Conservation (phyloP, 768 basidiomycete species). For the Gloeophyllum trabeum region DNA sequence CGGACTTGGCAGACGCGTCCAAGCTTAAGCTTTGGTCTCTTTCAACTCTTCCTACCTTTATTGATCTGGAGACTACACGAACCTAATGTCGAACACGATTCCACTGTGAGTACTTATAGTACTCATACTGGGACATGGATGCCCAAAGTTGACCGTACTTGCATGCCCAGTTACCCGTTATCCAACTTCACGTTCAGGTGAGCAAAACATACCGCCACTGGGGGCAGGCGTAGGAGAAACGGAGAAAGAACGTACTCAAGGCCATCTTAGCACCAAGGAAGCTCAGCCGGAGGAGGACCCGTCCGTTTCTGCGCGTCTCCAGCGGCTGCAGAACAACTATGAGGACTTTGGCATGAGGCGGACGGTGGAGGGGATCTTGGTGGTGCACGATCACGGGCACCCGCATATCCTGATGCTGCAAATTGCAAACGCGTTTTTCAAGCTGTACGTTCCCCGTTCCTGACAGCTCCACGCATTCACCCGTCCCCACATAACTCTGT, state of each 20-base stretch:
- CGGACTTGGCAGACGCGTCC: too few relatives aligned
- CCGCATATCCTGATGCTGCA: conserved; percentile 98
- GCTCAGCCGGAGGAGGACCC: conserved; percentile 97
- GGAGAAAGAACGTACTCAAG: background rate
- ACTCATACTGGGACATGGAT: background rate
- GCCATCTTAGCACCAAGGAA: conserved; percentile 69
- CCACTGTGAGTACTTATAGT: conserved; percentile 9
- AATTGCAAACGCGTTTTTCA: conserved; percentile 98
- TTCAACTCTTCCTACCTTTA: too few relatives aligned
- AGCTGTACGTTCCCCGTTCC: conserved; percentile 54
- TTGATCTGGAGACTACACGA: too few relatives aligned
- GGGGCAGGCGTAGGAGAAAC: conserved; percentile 4
- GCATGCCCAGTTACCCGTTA: conserved; percentile 52
- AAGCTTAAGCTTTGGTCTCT: too few relatives aligned
- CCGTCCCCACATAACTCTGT: background rate
- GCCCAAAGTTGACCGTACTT: background rate
- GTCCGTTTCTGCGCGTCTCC: conserved; percentile 87
- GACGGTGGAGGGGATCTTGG: conserved; percentile 83
- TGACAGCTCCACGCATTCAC: conserved; percentile 1
- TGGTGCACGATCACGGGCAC: conserved; percentile 94
- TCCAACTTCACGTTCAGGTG: conserved; percentile 92
- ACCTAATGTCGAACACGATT: conserved; percentile 17
- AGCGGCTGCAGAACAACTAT: conserved; percentile 93
- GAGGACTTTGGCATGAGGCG: conserved; percentile 95
- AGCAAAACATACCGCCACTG: conserved; percentile 3